Conservation (phyloP, 176 grass and related monocot species). For the Carex kokanica region DNA sequence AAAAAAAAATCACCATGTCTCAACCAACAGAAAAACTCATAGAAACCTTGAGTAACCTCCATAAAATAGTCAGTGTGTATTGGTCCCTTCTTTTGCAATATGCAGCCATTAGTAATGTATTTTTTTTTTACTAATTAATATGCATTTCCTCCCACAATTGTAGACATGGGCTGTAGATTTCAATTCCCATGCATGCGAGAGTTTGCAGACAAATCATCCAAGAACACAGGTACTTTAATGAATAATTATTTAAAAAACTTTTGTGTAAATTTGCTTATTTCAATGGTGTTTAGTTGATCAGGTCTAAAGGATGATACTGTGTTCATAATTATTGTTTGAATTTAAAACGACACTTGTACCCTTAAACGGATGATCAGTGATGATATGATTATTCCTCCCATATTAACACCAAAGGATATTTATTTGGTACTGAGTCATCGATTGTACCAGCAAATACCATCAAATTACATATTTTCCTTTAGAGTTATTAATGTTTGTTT, state of each 20-base stretch:
- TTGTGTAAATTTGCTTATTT: not conserved
- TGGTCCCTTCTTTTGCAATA: not conserved
- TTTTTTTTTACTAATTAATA: not conserved
- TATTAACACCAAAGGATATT: too few relatives aligned
- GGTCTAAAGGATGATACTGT: not conserved
- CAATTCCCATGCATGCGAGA: constrained; percentile 58
- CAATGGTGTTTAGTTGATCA: not conserved
- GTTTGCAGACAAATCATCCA: constrained; percentile 74
- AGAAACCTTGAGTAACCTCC: constrained; percentile 44
- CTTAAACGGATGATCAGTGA: too few relatives aligned
- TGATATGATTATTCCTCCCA: too few relatives aligned
- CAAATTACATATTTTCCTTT: too few relatives aligned
- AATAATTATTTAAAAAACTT: not conserved
- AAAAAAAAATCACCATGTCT: constrained; percentile 30
- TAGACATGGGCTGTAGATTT: constrained; percentile 84
- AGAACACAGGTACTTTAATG: constrained; percentile 46
- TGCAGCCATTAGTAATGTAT: not conserved
- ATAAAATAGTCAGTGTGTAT: too few relatives aligned
- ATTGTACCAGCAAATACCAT: too few relatives aligned
- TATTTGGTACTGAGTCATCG: too few relatives aligned
- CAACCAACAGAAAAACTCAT: constrained; percentile 16
- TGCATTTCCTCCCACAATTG: not conserved
- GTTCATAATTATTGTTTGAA: not conserved
- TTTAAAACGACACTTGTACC: too few relatives aligned
- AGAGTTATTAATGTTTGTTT: too few relatives aligned